phyloP scores from a whole-genome alignment of 192 early-diverging fungal species.

The Gigaspora rosea region DNA sequence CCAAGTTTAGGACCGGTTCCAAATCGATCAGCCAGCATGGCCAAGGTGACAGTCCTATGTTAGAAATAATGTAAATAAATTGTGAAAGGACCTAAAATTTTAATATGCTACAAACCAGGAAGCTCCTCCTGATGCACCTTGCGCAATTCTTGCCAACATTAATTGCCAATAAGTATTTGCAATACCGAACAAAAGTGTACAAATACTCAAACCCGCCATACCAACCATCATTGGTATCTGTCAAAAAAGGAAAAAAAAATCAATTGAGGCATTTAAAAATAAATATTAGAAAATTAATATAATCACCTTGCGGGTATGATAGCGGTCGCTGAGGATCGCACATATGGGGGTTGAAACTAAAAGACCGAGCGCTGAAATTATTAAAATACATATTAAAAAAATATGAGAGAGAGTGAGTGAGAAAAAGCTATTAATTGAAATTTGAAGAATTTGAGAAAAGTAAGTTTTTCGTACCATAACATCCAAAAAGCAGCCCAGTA shows the following conservation, averaged over 20 bases:
- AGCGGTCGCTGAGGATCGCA: conserved; percentile 71
- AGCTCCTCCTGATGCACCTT: conserved; percentile 73
- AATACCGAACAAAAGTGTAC: conserved; percentile 65
- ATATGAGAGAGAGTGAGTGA: neutral
- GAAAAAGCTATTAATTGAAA: neutral
- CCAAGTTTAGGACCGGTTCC: conserved; percentile 60
- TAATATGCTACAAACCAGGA: conserved; percentile 52
- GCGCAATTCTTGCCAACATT: conserved; percentile 66
- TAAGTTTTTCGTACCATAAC: conserved; percentile 54
- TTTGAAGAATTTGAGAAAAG: neutral
- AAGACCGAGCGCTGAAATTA: conserved; percentile 57
- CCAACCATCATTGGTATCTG: conserved; percentile 72
- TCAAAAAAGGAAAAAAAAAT: neutral
- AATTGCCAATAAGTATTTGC: conserved; percentile 67
- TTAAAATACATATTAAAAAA: neutral
- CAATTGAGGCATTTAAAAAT: neutral
- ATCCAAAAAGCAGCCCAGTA: conserved; percentile 72
- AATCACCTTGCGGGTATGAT: conserved; percentile 63
- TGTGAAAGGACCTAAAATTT: neutral
- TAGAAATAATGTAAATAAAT: neutral
- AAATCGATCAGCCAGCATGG: conserved; percentile 74
- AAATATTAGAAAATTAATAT: neutral
- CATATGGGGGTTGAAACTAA: conserved; percentile 66
- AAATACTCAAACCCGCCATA: conserved; percentile 62
- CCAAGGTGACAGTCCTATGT: conserved; percentile 64